Percentiles rank a stretch among this genome's conserved stretches.
Evolutionary conservation across 495 filamentous ascomycete species (phyloP).

Genomic region (Chaetomium cochliodes): DNA sequence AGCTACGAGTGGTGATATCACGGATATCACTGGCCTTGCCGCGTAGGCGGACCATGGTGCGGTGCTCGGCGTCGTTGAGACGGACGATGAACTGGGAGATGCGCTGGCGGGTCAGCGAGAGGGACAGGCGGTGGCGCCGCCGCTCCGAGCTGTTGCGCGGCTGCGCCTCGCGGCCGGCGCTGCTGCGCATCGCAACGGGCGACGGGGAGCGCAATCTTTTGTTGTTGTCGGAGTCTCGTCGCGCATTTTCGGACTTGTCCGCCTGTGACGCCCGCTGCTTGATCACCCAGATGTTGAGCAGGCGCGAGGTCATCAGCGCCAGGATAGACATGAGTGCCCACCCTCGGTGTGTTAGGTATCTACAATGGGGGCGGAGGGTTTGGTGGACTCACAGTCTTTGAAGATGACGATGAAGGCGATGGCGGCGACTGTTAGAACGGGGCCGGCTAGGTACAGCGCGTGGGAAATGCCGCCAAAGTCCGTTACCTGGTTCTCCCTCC

Average conservation of each 20-base stretch:
- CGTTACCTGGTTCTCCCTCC: conserved; percentile 30
- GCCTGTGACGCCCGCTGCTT: conserved; percentile 41
- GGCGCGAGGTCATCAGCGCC: conserved; percentile 52
- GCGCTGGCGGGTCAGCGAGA: background rate
- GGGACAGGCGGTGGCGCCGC: background rate
- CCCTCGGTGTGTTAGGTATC: conserved; percentile 29
- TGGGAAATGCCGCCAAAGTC: conserved; percentile 44
- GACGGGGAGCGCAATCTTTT: background rate
- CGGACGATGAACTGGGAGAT: conserved; percentile 19
- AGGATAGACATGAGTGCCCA: conserved; percentile 49
- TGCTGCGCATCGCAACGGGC: background rate
- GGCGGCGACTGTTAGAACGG: conserved; percentile 43
- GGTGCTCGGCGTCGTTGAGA: conserved; percentile 39
- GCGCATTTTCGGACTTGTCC: background rate
- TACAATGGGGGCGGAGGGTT: background rate
- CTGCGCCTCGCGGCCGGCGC: background rate
- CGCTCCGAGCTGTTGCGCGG: background rate
- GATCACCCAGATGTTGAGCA: conserved; percentile 56
- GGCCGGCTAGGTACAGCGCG: conserved; percentile 46
- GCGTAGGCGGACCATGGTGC: conserved; percentile 44
- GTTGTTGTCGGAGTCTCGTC: background rate
- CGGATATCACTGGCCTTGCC: conserved; percentile 57
- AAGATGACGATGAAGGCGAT: conserved; percentile 44
- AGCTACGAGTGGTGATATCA: conserved; percentile 55
- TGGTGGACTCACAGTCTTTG: conserved; percentile 44